Base-by-base conservation (phyloP, 768 basidiomycete species). In the Chalciporus piperatus region DNA sequence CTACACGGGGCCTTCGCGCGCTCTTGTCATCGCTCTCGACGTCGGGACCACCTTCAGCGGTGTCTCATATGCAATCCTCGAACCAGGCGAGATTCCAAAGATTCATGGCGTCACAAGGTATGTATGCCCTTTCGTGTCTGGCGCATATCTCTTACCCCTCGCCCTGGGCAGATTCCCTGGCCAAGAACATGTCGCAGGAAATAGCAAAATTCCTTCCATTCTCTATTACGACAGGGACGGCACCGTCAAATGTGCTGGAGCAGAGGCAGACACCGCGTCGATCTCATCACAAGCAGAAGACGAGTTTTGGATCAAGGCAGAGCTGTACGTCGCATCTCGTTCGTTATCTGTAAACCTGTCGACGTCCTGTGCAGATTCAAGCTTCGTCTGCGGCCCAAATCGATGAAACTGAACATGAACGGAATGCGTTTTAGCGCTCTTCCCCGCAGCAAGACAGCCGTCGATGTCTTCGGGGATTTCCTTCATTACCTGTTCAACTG, bases 31-130 rank as follows among this genome's bases (percentile, higher is more conserved):
- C 59, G 88, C 89, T 6, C 80, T 91, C 67, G 89, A 91, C 61
- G 80, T 91, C 56, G 89, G 89, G 22, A 91, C 88, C 1, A 91
- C 89, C 0, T 90, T 90, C 62, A 87, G 85, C 60, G 89, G 89
- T 14, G 89, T 85, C 2, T 91, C 89, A 30, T 91, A 91, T 66
- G 85, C 88, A 2, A 87, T 91, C 52, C 80, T 91, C 30, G 87
- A 89, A 58, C 89, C 89, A 11, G 84, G 84, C 8, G 86, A 90
- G 63, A 79, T 90, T 14, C 88, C 89, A 5, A 87, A 88, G 64
- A 90, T 91, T 19, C 76, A 87, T 56, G 87, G 88, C 33, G 86
- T 91, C 48, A 90, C 89, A 51, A 76, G 88, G 88, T 88, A 55
- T 23, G 88, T 88, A 55, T 23, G 76, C 54, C 20, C 52, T 17